phyloP scores from a whole-genome alignment of 495 filamentous ascomycete species.

The Talaromyces proteolyticus region DNA sequence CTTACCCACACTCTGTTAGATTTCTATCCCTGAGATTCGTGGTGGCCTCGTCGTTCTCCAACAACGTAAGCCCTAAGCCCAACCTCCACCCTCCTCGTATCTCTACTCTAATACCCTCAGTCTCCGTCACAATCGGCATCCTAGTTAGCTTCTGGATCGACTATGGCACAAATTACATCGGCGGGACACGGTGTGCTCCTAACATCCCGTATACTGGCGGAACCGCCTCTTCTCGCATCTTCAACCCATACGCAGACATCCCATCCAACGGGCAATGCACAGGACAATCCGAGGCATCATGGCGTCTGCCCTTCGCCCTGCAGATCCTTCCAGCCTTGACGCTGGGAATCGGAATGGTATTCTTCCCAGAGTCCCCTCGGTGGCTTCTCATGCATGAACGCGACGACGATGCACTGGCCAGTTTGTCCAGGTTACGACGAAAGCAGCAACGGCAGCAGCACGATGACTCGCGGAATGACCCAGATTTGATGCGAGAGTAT shows the following conservation, averaged over 20 bases:
- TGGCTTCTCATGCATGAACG: slow-evolving; percentile 73
- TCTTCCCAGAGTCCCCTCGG: slow-evolving; percentile 77
- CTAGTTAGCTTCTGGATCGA: slow-evolving; percentile 83
- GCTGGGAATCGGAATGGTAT: slow-evolving; percentile 65
- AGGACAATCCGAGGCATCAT: slow-evolving; percentile 60
- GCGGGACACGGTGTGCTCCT: slow-evolving; percentile 33
- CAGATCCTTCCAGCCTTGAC: slow-evolving; percentile 56
- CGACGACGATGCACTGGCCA: slow-evolving; percentile 62
- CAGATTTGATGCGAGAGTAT: slow-evolving; percentile 68
- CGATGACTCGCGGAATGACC: slow-evolving; percentile 44
- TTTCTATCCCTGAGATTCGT: slow-evolving; percentile 51
- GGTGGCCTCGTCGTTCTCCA: slow-evolving; percentile 73
- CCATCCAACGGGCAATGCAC: slow-evolving; percentile 25
- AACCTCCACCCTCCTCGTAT: neutral
- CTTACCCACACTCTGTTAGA: slow-evolving; percentile 13
- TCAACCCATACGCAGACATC: slow-evolving; percentile 39
- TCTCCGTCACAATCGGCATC: slow-evolving; percentile 80
- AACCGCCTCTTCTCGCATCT: slow-evolving; percentile 32
- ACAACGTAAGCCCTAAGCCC: slow-evolving; percentile 44
- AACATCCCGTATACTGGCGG: slow-evolving; percentile 62
- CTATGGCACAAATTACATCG: slow-evolving; percentile 45
- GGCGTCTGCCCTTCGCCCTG: slow-evolving; percentile 61
- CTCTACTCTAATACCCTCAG: slow-evolving; percentile 7
- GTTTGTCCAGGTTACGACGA: slow-evolving; percentile 63
- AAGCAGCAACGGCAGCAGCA: too few species aligned